These are phyloP conservation scores for Calonectria naviculata DNA, from an alignment of 2,329 filamentous ascomycete species.

Conservation along the genomic window DNA sequence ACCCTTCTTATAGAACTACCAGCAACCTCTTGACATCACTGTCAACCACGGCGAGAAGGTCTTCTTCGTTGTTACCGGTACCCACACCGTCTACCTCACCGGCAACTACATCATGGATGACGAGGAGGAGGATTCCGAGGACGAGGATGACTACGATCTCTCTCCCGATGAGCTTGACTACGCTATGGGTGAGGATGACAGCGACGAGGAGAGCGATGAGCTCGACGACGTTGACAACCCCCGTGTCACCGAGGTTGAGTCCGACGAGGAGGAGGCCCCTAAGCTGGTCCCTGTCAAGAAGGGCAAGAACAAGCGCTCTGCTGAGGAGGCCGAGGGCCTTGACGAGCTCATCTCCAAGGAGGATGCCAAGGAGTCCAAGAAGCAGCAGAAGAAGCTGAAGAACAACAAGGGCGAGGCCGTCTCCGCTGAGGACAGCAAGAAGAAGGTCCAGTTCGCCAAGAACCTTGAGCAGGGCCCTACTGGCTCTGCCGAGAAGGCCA, in stretches of 20 bases:
- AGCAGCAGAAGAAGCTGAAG: slow-evolving; percentile 98
- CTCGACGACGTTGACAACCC: slow-evolving; percentile 83
- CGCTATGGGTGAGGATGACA: slow-evolving; percentile 77
- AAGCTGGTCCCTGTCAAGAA: slow-evolving; percentile 70
- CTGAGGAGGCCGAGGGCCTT: slow-evolving; percentile 78
- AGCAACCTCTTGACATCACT: slow-evolving; percentile 94
- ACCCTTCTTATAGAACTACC: slow-evolving; percentile 76
- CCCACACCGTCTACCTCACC: slow-evolving; percentile 90
- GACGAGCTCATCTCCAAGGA: slow-evolving; percentile 88
- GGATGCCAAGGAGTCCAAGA: slow-evolving; percentile 88
- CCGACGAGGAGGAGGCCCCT: slow-evolving; percentile 76
- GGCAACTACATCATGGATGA: slow-evolving; percentile 93
- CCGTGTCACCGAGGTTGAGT: slow-evolving; percentile 83
- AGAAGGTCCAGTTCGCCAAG: slow-evolving; percentile 99
- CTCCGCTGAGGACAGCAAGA: slow-evolving; percentile 67
- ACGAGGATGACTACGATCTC: slow-evolving; percentile 83
- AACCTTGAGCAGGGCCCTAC: slow-evolving; percentile 98
- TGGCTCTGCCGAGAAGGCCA: slow-evolving; percentile 66
- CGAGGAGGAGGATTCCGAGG: slow-evolving; percentile 71
- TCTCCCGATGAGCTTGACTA: slow-evolving; percentile 84
- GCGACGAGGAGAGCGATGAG: slow-evolving; percentile 79
- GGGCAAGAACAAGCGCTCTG: slow-evolving; percentile 95
- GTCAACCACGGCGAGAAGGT: slow-evolving; percentile 89
- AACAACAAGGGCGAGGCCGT: slow-evolving; percentile 96
- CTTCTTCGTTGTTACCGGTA: slow-evolving; percentile 92